Evolutionary conservation across 2,329 filamentous ascomycete species (phyloP).

Genomic region (Ophiostoma montium): DNA sequence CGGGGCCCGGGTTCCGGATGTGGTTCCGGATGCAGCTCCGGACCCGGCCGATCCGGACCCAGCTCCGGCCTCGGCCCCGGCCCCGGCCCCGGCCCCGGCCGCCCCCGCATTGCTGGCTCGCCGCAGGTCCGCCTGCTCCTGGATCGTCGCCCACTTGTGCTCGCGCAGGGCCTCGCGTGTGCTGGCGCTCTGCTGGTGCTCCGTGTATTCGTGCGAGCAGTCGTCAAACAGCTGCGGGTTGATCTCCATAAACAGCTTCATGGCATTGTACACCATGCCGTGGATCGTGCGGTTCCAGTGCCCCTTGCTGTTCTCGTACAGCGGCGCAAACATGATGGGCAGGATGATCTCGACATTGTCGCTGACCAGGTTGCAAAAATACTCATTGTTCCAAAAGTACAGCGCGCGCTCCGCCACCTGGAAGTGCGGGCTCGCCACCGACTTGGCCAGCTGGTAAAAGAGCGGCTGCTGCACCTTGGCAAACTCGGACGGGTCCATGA

Average conservation of each 20-base stretch:
- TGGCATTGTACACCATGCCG: slow-evolving; percentile 98
- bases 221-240: slow-evolving; percentile 97
- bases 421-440: slow-evolving; percentile 95
- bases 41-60: not conserved
- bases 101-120: slow-evolving; percentile 34
- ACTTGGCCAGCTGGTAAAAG: slow-evolving; percentile 95
- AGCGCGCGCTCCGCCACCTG: slow-evolving; percentile 94
- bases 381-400: slow-evolving; percentile 99
- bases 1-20: too few relatives aligned
- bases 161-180: slow-evolving; percentile 69
- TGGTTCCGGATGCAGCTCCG: too few relatives aligned
- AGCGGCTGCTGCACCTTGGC: slow-evolving; percentile 96
- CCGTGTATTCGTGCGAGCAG: slow-evolving; percentile 95
- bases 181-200: slow-evolving; percentile 86
- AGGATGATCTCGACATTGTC: slow-evolving; percentile 98
- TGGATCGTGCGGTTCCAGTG: slow-evolving; percentile 99
- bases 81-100: slow-evolving; percentile 22
- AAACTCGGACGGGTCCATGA: slow-evolving; percentile 98
- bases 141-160: slow-evolving; percentile 77
- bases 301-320: slow-evolving; percentile 98
- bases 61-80: slow-evolving; percentile 11
- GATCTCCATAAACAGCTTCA: slow-evolving; percentile 99
- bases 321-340: slow-evolving; percentile 96
- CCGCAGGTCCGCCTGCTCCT: slow-evolving; percentile 57
- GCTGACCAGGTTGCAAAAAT: slow-evolving; percentile 97